Evolutionary conservation across 768 basidiomycete genomes (phyloP).

Genomic region (Clathrus columnatus): DNA sequence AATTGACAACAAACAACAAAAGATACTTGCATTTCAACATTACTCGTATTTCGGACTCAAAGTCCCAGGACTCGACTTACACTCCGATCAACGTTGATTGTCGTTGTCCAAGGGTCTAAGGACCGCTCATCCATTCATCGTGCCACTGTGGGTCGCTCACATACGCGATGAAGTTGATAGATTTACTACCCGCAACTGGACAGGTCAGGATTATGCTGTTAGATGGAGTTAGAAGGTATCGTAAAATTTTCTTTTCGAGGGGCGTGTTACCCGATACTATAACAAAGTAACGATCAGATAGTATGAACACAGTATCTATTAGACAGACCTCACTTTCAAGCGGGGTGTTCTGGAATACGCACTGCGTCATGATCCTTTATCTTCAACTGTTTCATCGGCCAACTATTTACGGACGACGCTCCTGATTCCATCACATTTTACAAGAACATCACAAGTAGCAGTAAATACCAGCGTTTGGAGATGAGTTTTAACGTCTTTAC

Average conservation of each 20-base stretch:
- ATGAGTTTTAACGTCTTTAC: neutral
- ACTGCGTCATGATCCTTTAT: constrained; percentile 33
- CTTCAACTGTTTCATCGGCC: constrained; percentile 14
- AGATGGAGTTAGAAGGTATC: neutral
- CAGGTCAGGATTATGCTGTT: neutral
- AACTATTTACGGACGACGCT: constrained; percentile 26
- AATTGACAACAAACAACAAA: neutral
- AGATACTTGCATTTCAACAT: constrained; percentile 37
- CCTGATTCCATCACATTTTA: constrained; percentile 26
- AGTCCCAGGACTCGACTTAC: constrained; percentile 38
- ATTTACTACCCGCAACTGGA: neutral
- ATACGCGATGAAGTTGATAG: neutral
- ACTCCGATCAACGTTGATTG: neutral
- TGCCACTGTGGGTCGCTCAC: neutral
- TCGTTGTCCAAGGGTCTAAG: too few species aligned
- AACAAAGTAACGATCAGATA: neutral
- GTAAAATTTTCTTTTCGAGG: neutral
- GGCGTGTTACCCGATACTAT: neutral
- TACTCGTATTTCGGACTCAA: constrained; percentile 53
- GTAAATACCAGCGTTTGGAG: constrained; percentile 36
- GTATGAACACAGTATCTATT: neutral
- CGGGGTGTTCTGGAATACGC: constrained; percentile 22
- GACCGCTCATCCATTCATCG: neutral
- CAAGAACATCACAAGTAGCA: constrained; percentile 22
- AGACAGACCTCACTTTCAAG: neutral